phyloP scores from a whole-genome alignment of 2,329 filamentous ascomycete species.

The Pseudopithomyces chartarum region DNA sequence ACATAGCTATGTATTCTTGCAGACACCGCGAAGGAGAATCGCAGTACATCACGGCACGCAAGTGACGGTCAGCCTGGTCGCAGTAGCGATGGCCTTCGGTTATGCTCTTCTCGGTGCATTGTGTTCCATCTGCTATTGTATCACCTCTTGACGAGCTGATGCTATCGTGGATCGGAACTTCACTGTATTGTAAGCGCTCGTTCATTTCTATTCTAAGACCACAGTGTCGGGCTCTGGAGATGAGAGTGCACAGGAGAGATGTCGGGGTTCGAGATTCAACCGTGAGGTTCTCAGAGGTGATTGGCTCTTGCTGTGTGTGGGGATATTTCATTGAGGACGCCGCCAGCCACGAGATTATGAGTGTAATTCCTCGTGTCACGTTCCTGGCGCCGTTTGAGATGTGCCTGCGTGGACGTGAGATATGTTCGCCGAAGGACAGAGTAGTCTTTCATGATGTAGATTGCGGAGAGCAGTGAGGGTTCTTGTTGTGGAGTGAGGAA shows the following conservation, averaged over 20 bases:
- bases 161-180: background rate
- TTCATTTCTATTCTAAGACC: background rate
- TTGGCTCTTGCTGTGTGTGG: background rate
- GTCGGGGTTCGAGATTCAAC: background rate
- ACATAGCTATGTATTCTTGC: background rate
- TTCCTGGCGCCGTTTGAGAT: background rate
- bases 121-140: background rate
- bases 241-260: background rate
- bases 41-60: background rate
- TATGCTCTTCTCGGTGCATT: background rate
- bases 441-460: background rate
- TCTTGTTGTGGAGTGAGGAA: background rate
- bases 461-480: background rate
- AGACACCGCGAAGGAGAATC: background rate
- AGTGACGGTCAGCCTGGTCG: background rate
- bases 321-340: background rate
- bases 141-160: background rate
- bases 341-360: background rate
- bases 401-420: slow-evolving; percentile 5
- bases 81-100: background rate
- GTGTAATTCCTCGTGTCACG: background rate
- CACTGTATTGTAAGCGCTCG: background rate
- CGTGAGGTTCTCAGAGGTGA: background rate
- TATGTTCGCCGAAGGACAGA: background rate
- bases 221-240: background rate